These are phyloP conservation scores for Martiniozyma asiatica DNA, from an alignment of 1,139 yeast species.

Conservation along the genomic window DNA sequence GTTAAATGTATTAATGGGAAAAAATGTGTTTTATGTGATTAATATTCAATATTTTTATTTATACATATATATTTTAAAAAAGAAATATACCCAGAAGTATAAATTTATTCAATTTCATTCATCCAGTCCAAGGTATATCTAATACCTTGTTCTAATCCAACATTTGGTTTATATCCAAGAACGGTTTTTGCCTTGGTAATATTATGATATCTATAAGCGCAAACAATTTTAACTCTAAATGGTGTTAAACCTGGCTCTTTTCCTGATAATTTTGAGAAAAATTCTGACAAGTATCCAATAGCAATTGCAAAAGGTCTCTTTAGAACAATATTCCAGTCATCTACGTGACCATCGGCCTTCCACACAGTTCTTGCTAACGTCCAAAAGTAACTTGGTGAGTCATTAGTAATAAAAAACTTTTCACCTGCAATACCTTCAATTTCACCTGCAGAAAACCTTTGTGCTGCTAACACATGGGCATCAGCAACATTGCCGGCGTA, in stretches of 20 bases:
- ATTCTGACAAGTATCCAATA: conserved; percentile 71
- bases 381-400: conserved; percentile 94
- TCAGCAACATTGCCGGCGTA: conserved; percentile 99
- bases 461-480: conserved; percentile 87
- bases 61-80: neutral
- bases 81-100: neutral
- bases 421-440: conserved; percentile 59
- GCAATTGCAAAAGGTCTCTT: conserved; percentile 61
- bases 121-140: conserved; percentile 75
- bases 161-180: conserved; percentile 73
- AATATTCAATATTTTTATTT: too few relatives aligned
- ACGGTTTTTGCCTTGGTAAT: conserved; percentile 72
- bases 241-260: conserved; percentile 95
- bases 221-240: conserved; percentile 82
- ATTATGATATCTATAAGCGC: conserved; percentile 93
- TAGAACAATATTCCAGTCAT: conserved; percentile 55
- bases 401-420: conserved; percentile 84
- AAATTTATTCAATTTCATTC: conserved; percentile 42
- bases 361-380: conserved; percentile 92
- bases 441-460: conserved; percentile 39
- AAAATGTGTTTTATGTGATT: too few relatives aligned
- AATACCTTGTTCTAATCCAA: conserved; percentile 75
- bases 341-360: conserved; percentile 89
- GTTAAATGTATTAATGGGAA: conserved; percentile 41
- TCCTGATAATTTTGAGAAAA: conserved; percentile 54